phyloP scores from a whole-genome alignment of 106 monocot genomes.

The Platanthera guangdongensis region DNA sequence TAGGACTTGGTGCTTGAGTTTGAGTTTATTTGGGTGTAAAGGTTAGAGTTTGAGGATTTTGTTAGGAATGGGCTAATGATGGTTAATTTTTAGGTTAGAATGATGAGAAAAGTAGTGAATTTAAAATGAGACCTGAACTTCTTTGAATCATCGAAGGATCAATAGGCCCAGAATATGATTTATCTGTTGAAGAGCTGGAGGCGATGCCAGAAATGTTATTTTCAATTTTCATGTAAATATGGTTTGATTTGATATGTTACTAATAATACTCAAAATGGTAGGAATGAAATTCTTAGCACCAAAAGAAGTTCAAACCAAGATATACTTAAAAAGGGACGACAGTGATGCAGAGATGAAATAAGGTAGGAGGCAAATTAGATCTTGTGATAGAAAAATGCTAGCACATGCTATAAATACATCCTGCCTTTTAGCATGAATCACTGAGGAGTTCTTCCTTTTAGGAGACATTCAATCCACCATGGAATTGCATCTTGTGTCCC shows the following conservation, averaged over 20 bases:
- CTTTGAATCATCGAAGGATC: not conserved
- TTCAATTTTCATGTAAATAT: not conserved
- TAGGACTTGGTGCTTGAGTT: no score
- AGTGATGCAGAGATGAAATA: not conserved
- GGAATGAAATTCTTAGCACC: not conserved
- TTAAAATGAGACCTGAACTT: not conserved
- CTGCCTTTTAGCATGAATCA: no score
- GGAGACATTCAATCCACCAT: no score
- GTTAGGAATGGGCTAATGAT: not conserved
- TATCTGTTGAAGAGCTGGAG: not conserved
- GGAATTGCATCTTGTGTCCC: no score
- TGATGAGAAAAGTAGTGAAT: not conserved
- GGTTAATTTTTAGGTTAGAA: not conserved
- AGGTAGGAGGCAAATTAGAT: not conserved
- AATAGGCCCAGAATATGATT: not conserved
- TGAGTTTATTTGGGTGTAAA: not conserved
- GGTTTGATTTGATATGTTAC: not conserved
- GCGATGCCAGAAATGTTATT: not conserved
- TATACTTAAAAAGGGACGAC: not conserved
- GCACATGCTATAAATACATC: not conserved
- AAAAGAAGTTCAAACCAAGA: not conserved
- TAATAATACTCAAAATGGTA: not conserved
- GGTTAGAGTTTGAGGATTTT: not conserved
- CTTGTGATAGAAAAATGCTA: not conserved
- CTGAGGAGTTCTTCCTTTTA: no score